Base-by-base conservation (phyloP, 192 early-diverging fungal genomes). In the Podila minutissima region DNA sequence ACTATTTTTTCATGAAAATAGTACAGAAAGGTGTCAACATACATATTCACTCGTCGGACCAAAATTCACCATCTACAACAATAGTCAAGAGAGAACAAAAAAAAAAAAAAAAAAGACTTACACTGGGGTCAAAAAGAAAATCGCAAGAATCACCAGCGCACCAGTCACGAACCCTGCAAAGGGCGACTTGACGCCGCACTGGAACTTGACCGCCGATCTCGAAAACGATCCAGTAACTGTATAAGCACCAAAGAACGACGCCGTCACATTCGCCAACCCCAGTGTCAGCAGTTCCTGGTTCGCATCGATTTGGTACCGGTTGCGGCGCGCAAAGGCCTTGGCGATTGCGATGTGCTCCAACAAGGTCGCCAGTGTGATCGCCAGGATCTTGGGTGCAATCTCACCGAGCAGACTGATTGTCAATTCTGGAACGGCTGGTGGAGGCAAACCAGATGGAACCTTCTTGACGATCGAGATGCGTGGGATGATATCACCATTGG, bases 201-300 rank as follows among this genome's bases (percentile, higher is more conserved):
- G 90, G 57, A 94, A 88, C 84, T 96, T 97, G 82, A 99, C 91
- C 28, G 96, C 96, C 0, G 94, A 93, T 46, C 97, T 93, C 19
- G 95, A 96, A 86, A 99, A 97, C 13, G 95, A 96, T 59, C 96
- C 97, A 7, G 97, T 97, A 3, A 94, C 88, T 9, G 96, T 93
- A 84, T 93, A 97, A 5, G 89, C 94, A 35, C 92, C 88, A 82
- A 99, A 93, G 84, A 97, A 96, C 3, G 94, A 92, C 3, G 91
- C 95, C 69, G 94, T 74, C 22, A 94, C 76, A 86, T 99, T 99
- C 22, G 93, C 91, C 9, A 95, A 26, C 29, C 97, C 97, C 38
- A 99, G 87, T 0, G 96, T 92, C 55, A 97, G 88, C 49, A 95
- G 75, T 83, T 99, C 97, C 86, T 99, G 96, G 82, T 93, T 95